phyloP scores from a whole-genome alignment of 2,329 filamentous ascomycete genomes.

The Dactylellina haptotyla region DNA sequence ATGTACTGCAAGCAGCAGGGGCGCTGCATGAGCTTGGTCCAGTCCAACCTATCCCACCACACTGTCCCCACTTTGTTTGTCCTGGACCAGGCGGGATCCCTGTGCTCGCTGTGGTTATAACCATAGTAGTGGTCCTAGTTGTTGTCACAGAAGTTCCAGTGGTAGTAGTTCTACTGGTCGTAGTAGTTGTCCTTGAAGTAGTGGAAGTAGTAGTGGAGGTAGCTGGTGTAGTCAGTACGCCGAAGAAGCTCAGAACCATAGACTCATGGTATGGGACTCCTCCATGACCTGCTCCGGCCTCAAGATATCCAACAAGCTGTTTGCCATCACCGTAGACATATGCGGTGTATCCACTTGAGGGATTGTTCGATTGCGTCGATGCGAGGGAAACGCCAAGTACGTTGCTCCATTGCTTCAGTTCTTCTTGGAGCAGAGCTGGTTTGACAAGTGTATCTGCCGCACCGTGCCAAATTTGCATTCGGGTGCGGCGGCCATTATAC shows the following conservation, averaged over 20 bases:
- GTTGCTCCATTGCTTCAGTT: slow-evolving; percentile 65
- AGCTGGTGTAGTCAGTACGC: slow-evolving; percentile 11
- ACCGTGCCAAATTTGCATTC: slow-evolving; percentile 62
- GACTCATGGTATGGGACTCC: slow-evolving; percentile 58
- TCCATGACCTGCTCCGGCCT: slow-evolving; percentile 58
- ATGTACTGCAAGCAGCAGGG: background rate
- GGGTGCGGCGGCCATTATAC: slow-evolving; percentile 62
- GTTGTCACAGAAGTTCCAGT: background rate
- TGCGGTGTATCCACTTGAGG: slow-evolving; percentile 58
- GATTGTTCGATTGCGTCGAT: slow-evolving; percentile 57
- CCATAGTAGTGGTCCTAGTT: background rate
- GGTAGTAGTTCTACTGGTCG: background rate
- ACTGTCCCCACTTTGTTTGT: slow-evolving; percentile 27
- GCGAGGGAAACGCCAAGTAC: slow-evolving; percentile 53
- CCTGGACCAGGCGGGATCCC: background rate
- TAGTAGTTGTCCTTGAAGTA: slow-evolving; percentile 1
- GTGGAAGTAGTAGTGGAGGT: slow-evolving; percentile 8
- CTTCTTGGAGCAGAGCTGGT: slow-evolving; percentile 62
- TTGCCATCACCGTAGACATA: slow-evolving; percentile 59
- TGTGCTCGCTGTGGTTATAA: slow-evolving; percentile 2
- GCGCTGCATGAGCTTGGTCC: background rate
- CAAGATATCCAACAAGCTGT: slow-evolving; percentile 59
- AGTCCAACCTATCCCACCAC: background rate
- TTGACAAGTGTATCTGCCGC: slow-evolving; percentile 61
- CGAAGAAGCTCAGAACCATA: slow-evolving; percentile 42